Evolutionary conservation across 306 rosid genomes (phyloP).

Genomic region (Pyrus betulifolia): DNA sequence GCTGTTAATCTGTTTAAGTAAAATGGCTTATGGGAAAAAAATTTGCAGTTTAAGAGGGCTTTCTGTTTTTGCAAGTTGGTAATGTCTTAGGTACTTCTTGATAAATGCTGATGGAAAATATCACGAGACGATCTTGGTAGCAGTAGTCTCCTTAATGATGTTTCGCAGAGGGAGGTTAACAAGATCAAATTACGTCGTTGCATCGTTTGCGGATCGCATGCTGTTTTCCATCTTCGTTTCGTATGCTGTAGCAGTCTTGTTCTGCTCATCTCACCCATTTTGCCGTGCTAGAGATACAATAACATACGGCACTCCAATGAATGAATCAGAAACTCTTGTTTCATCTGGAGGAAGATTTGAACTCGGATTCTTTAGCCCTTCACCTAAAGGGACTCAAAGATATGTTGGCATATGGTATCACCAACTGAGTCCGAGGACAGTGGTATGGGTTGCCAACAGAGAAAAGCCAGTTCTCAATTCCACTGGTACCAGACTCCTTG

Average conservation of each 20-base stretch:
- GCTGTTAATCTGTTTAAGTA: neutral
- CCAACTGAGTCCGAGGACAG: neutral
- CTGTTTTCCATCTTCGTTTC: neutral
- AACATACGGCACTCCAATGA: neutral
- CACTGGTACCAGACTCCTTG: neutral
- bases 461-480: neutral
- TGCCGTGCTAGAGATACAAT: slow-evolving; percentile 21
- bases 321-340: slow-evolving; percentile 7
- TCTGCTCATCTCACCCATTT: neutral
- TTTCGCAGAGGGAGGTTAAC: no score
- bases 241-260: neutral
- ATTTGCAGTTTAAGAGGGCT: no score
- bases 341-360: slow-evolving; percentile 21
- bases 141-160: neutral
- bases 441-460: slow-evolving; percentile 54
- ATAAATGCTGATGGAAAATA: no score
- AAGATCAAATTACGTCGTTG: no score
- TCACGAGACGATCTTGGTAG: no score
- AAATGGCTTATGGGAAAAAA: no score
- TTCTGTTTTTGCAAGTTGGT: no score
- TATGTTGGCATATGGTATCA: slow-evolving; percentile 46
- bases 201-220: neutral
- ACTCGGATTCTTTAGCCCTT: slow-evolving; percentile 32
- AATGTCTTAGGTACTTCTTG: no score
- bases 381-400: neutral